Evolutionary conservation across 2,329 filamentous ascomycete genomes (phyloP).

Genomic region (Domatiomyces catenatus): DNA sequence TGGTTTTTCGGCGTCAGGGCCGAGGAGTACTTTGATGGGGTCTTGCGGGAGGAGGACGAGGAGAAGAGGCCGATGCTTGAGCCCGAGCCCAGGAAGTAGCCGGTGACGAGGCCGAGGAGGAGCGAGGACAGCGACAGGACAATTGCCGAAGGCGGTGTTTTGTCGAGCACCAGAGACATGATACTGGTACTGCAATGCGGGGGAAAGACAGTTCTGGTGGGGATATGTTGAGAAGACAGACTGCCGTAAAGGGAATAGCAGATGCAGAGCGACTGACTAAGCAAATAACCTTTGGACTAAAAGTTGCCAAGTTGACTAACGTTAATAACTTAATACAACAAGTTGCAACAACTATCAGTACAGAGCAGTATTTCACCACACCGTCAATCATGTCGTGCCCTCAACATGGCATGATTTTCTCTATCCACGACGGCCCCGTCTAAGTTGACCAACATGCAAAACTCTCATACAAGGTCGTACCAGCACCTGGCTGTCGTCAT

Average conservation of each 20-base stretch:
- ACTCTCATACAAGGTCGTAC: not conserved
- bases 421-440: not conserved
- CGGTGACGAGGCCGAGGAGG: conserved; percentile 50
- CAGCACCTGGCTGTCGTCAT: not conserved
- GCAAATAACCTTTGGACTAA: no score
- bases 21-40: not conserved
- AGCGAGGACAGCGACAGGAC: conserved; percentile 15
- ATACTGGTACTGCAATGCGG: not conserved
- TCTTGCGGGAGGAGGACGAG: conserved; percentile 31
- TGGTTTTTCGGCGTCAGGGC: not conserved
- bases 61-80: conserved; percentile 56
- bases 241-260: not conserved
- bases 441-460: not conserved
- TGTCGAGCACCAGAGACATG: conserved; percentile 5
- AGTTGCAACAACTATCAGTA: no score
- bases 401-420: not conserved
- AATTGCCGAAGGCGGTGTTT: conserved; percentile 12
- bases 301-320: no score
- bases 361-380: no score
- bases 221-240: not conserved
- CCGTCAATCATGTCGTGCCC: not conserved
- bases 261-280: not conserved
- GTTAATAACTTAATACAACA: no score
- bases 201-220: not conserved
- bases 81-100: conserved; percentile 56